phyloP scores from a whole-genome alignment of 306 rosid species.

The Dryas octopetala region DNA sequence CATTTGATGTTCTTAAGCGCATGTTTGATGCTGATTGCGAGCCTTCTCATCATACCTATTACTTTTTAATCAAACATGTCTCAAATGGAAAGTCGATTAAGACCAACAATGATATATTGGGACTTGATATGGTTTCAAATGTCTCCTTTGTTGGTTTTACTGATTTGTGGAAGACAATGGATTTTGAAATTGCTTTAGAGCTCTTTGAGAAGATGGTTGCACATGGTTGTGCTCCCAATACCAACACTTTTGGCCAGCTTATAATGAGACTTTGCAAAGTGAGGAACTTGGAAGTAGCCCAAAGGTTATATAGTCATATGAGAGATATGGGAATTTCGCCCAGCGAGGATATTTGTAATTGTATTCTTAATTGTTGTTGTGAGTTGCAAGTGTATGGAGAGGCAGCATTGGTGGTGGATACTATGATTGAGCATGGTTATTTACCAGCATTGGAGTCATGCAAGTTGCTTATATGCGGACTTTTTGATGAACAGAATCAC shows the following conservation, averaged over 20 bases:
- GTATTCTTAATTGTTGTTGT: constrained; percentile 62
- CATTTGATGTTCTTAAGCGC: no score
- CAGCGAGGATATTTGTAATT: constrained; percentile 47
- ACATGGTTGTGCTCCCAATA: constrained; percentile 58
- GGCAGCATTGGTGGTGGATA: no score
- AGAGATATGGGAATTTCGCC: constrained; percentile 51
- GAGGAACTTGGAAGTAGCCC: constrained; percentile 39
- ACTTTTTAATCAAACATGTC: no score
- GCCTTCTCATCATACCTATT: no score
- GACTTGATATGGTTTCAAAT: constrained; percentile 19
- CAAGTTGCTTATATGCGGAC: constrained; percentile 64
- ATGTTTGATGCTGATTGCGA: no score
- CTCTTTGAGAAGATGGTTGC: constrained; percentile 35
- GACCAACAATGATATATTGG: no score
- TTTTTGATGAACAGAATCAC: constrained; percentile 46
- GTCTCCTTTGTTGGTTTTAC: constrained; percentile 13
- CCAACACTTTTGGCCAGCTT: constrained; percentile 58
- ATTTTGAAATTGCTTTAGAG: no score
- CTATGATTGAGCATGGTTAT: no score
- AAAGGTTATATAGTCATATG: constrained; percentile 55
- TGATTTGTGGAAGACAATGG: constrained; percentile 42
- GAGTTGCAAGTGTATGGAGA: constrained; percentile 36
- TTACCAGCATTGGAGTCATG: background rate
- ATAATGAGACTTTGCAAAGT: constrained; percentile 65
- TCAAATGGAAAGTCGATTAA: no score